A percentile compares a stretch with the other conserved stretches of the same genome.
Conservation (phyloP, 2,329 filamentous ascomycete genomes). For the Huntiella omanensis region DNA sequence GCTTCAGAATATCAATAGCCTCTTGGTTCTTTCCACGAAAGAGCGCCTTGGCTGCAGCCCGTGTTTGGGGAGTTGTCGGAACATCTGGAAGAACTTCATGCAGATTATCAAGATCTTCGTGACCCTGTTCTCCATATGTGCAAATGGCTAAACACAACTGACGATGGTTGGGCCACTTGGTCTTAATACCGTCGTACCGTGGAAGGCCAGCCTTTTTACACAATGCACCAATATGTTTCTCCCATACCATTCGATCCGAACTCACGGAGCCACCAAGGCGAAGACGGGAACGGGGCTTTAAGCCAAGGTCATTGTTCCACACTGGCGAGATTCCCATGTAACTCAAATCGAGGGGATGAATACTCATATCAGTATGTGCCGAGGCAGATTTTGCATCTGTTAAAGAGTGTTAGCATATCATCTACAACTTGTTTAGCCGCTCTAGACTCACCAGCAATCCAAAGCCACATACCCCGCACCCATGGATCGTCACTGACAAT, state of each 20-base stretch:
- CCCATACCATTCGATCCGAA: conserved; percentile 32
- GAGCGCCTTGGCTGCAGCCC: conserved; percentile 56
- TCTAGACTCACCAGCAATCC: conserved; percentile 39
- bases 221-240: conserved; percentile 42
- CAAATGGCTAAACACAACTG: conserved; percentile 60
- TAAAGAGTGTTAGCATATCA: conserved; percentile 8
- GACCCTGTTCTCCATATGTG: conserved; percentile 38
- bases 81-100: conserved; percentile 25
- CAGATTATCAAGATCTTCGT: conserved; percentile 23
- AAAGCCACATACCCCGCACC: conserved; percentile 64
- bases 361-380: conserved; percentile 49
- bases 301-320: conserved; percentile 50
- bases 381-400: conserved; percentile 44
- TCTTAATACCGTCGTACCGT: conserved; percentile 42
- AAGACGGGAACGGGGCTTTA: conserved; percentile 28
- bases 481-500: conserved; percentile 55
- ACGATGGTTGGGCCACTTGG: conserved; percentile 48
- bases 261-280: conserved; percentile 25
- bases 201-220: conserved; percentile 44
- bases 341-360: conserved; percentile 49
- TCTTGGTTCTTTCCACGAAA: conserved; percentile 52
- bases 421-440: neutral
- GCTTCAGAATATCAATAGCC: conserved; percentile 51
- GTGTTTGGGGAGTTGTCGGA: conserved; percentile 43
- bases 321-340: conserved; percentile 57